phyloP scores from a whole-genome alignment of 2,329 filamentous ascomycete genomes.

The Apiospora marii region DNA sequence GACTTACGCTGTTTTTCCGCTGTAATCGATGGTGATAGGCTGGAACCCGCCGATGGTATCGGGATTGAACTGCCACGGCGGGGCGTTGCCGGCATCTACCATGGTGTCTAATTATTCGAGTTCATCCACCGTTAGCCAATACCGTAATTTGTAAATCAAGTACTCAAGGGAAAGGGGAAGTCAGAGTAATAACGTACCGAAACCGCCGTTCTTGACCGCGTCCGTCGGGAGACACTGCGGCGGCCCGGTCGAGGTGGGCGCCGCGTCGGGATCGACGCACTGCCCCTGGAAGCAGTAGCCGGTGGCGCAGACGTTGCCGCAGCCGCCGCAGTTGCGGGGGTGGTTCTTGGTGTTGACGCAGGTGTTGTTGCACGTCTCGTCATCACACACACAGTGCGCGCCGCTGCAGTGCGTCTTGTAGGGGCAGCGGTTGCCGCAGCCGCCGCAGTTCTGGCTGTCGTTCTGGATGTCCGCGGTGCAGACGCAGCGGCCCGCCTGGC shows the following conservation, averaged over 20 bases:
- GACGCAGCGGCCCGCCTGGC: background rate
- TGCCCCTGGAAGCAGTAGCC: conserved; percentile 29
- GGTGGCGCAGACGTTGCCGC: conserved; percentile 29
- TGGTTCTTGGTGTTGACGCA: conserved; percentile 29
- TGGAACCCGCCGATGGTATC: background rate
- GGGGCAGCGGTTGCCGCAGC: conserved; percentile 27
- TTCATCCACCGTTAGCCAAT: background rate
- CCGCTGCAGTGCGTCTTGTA: conserved; percentile 26
- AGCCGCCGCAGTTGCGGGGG: conserved; percentile 31
- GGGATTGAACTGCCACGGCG: background rate
- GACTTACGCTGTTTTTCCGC: background rate
- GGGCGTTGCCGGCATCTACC: background rate
- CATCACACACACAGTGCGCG: conserved; percentile 26
- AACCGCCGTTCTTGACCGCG: conserved; percentile 7
- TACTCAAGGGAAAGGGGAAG: too few species aligned
- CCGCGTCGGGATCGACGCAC: conserved; percentile 21
- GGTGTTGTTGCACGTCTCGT: conserved; percentile 27
- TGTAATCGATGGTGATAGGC: background rate
- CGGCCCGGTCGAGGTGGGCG: background rate
- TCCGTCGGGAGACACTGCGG: background rate
- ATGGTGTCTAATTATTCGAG: background rate
- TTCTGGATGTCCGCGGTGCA: conserved; percentile 15
- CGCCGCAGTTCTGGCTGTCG: conserved; percentile 30
- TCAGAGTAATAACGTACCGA: background rate
- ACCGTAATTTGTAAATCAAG: too few species aligned